Evolutionary conservation across 2,329 filamentous ascomycete species (phyloP).

Genomic region (Fusarium oxysporum): DNA sequence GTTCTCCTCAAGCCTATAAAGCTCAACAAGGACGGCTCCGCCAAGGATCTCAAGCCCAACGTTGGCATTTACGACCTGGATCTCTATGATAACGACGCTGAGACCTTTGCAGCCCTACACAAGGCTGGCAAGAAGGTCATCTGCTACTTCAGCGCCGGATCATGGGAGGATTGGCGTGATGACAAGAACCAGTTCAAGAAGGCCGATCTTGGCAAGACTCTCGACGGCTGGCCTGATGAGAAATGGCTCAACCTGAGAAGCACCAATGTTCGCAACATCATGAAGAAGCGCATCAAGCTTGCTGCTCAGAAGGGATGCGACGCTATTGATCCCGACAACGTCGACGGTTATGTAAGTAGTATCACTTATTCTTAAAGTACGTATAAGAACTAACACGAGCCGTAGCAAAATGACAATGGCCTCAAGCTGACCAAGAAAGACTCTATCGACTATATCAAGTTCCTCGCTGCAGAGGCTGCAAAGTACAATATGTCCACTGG

Average conservation of each 20-base stretch:
- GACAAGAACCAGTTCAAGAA: conserved; percentile 67
- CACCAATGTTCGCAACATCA: conserved; percentile 70
- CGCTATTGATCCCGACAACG: conserved; percentile 77
- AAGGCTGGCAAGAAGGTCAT: conserved; percentile 71
- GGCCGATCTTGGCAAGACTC: conserved; percentile 66
- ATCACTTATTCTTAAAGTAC: neutral
- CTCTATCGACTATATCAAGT: conserved; percentile 69
- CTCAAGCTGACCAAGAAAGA: conserved; percentile 67
- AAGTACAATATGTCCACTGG: conserved; percentile 69
- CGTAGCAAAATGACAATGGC: conserved; percentile 69
- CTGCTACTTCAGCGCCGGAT: conserved; percentile 81
- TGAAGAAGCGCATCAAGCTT: conserved; percentile 68
- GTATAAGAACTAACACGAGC: neutral
- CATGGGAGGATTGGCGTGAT: conserved; percentile 71
- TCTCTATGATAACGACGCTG: conserved; percentile 64
- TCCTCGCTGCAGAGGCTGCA: conserved; percentile 67
- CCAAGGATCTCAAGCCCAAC: conserved; percentile 52
- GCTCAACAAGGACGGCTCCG: conserved; percentile 54
- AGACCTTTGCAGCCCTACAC: conserved; percentile 65
- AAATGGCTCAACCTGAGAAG: conserved; percentile 73
- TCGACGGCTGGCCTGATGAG: conserved; percentile 75
- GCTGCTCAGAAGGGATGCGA: conserved; percentile 73
- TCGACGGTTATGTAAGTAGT: conserved; percentile 69
- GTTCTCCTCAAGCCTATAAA: conserved; percentile 61
- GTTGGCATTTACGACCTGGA: conserved; percentile 63